A percentile compares a stretch with the other conserved stretches of the same genome.
These are phyloP conservation scores for Lenwebbia sp. DNA, from an alignment of 345 rosid genomes.

Conservation along the genomic window DNA sequence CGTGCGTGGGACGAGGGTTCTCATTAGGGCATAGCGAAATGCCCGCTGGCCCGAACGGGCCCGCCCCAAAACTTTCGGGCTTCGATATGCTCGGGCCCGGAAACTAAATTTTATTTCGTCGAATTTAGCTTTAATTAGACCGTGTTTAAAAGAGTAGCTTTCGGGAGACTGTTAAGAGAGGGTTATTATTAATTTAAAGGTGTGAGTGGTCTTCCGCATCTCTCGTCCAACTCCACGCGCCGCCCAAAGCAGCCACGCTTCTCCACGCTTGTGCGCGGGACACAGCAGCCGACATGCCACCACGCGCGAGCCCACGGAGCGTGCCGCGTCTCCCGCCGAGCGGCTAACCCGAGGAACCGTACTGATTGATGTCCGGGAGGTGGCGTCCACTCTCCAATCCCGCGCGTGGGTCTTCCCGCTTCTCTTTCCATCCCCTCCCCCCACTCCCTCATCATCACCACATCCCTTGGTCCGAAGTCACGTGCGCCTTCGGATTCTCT, in stretches of 20 bases:
- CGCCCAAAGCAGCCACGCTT: not conserved
- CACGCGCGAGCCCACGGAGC: too few relatives aligned
- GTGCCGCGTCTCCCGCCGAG: not conserved
- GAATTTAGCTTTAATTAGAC: not conserved
- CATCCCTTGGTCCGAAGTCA: not conserved
- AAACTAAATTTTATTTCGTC: not conserved
- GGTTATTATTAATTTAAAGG: not conserved
- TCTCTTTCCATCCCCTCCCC: not conserved
- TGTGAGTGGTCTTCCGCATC: not conserved
- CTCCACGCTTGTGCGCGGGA: not conserved
- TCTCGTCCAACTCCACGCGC: not conserved
- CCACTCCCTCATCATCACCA: not conserved
- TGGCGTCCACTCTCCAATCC: not conserved
- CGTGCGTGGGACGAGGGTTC: not conserved
- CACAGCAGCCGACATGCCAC: not conserved
- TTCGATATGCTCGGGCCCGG: not conserved
- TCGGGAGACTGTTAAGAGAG: not conserved
- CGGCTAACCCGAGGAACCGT: not conserved
- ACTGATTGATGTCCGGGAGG: not conserved
- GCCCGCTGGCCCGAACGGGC: not conserved
- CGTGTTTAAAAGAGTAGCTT: not conserved
- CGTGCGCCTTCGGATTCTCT: constrained; percentile 3
- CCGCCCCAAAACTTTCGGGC: not conserved
- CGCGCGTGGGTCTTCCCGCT: not conserved
- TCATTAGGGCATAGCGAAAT: not conserved